Conservation (phyloP, 176 grass and related monocot species). For the Panicum miliaceum region DNA sequence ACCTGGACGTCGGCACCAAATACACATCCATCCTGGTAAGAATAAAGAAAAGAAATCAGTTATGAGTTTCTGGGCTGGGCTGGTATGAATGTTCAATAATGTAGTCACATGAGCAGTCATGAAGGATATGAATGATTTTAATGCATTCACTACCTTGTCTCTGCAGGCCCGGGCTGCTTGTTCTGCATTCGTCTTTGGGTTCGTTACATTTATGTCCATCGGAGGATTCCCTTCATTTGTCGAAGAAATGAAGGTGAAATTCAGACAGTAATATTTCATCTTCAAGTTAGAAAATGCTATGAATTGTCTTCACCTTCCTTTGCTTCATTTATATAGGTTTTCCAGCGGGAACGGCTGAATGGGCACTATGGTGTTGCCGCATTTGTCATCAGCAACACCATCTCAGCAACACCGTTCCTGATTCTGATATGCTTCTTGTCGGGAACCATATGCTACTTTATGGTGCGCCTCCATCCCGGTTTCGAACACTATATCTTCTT, state of each 20-base stretch:
- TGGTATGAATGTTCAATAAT: neutral
- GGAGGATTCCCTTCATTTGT: slow-evolving; percentile 99
- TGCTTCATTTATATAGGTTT: slow-evolving; percentile 62
- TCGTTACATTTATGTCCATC: slow-evolving; percentile 99
- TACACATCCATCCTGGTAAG: slow-evolving; percentile 94
- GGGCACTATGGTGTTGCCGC: slow-evolving; percentile 89
- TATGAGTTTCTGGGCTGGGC: neutral
- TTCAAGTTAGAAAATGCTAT: neutral
- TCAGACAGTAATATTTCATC: slow-evolving; percentile 10
- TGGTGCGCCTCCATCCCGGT: slow-evolving; percentile 91
- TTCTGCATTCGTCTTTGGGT: slow-evolving; percentile 89
- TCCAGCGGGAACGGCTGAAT: slow-evolving; percentile 92
- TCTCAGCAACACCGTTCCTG: slow-evolving; percentile 91
- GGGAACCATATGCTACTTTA: slow-evolving; percentile 90
- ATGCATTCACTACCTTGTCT: slow-evolving; percentile 27
- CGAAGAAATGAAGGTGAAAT: slow-evolving; percentile 98
- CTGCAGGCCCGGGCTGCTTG: slow-evolving; percentile 81
- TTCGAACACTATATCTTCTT: slow-evolving; percentile 91
- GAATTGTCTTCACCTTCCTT: slow-evolving; percentile 25
- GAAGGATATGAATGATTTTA: neutral
- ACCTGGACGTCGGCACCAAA: slow-evolving; percentile 86
- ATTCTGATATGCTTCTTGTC: slow-evolving; percentile 87
- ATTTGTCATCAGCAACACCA: slow-evolving; percentile 93
- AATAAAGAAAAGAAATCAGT: neutral
- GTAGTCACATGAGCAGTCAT: neutral